Evolutionary conservation across 1,139 yeast genomes (phyloP), one percentile per base, ranked within the genome.

Genomic region (Geotrichum reessii): DNA sequence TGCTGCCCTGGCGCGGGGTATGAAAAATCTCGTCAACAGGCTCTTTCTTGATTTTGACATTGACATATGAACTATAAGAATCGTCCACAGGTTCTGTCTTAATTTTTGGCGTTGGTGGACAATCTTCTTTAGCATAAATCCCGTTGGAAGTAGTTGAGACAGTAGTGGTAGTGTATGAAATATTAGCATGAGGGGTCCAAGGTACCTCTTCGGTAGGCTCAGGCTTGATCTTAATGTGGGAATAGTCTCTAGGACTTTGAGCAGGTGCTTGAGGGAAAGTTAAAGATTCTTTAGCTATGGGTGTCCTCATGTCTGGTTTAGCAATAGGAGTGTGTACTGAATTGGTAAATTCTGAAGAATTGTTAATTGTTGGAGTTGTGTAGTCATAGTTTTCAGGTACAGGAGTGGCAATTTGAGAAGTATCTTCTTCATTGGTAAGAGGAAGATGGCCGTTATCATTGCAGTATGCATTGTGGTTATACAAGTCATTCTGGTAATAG

Each of bases 11-110:
- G 5, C 27, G 27, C 1, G 27, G 48, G 11, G 48, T 22, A 19
- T 46, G 19, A 14, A 12, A 24, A 22, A 46, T 46, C 7, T 44
- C 47, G 21, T 44, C 47, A 8, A 19, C 25, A 25, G 50, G 21
- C 21, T 47, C 50, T 17, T 47, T 27, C 50, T 47, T 22, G 4
- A 24, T 37, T 47, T 25, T 47, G 21, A 47, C 9, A 17, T 24
- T 22, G 28, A 33, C 31, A 5, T 37, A 37, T 37, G 44, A 9
- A 24, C 25, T 47, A 22, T 47, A 47, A 4, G 28, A n/a, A 11
- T 47, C 50, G 8, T 47, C 50, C 6, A 25, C 31, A 47, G 50
- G 50, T 33, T 47, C 50, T 12, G 50, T n/a, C 31, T 47, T 47
- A n/a, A 47, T 47, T 12, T 24, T 37, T 37, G 44, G 44, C 3